phyloP scores from a whole-genome alignment of 768 basidiomycete species.

The Gyrodon lividus region DNA sequence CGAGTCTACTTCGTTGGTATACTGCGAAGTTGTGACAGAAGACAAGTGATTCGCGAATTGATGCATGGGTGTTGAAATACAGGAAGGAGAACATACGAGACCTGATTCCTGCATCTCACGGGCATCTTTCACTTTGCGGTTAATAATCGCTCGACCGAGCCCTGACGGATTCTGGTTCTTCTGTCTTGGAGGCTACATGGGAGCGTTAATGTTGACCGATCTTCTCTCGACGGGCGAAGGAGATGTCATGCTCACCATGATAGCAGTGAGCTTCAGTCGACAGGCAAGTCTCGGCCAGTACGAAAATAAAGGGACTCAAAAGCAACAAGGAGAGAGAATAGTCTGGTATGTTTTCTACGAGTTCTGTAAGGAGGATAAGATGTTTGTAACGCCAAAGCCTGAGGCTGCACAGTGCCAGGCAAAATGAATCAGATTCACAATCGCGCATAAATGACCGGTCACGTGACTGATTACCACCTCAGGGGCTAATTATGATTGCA shows the following conservation, averaged over 20 bases:
- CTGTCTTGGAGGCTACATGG: slow-evolving; percentile 51
- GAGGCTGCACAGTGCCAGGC: too few relatives aligned
- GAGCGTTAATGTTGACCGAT: background rate
- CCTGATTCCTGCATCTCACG: slow-evolving; percentile 44
- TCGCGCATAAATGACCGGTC: too few relatives aligned
- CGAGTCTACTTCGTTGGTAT: slow-evolving; percentile 70
- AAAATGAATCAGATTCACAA: too few relatives aligned
- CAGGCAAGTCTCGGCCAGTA: too few relatives aligned
- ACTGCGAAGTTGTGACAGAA: slow-evolving; percentile 42
- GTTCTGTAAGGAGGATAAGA: too few relatives aligned
- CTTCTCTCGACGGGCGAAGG: background rate
- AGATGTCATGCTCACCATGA: background rate
- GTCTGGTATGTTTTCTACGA: too few relatives aligned
- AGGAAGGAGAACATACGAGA: slow-evolving; percentile 47
- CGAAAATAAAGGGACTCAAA: too few relatives aligned
- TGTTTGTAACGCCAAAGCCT: too few relatives aligned
- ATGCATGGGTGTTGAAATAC: background rate
- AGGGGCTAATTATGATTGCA: too few relatives aligned
- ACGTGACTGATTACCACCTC: too few relatives aligned
- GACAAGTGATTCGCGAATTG: background rate
- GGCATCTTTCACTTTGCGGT: slow-evolving; percentile 59
- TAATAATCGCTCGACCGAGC: slow-evolving; percentile 93
- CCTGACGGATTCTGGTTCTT: slow-evolving; percentile 73
- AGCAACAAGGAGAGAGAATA: too few relatives aligned
- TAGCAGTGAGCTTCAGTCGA: background rate